Conservation (phyloP, 1,284 basidiomycete species). For the Apiotrichum laibachii region DNA sequence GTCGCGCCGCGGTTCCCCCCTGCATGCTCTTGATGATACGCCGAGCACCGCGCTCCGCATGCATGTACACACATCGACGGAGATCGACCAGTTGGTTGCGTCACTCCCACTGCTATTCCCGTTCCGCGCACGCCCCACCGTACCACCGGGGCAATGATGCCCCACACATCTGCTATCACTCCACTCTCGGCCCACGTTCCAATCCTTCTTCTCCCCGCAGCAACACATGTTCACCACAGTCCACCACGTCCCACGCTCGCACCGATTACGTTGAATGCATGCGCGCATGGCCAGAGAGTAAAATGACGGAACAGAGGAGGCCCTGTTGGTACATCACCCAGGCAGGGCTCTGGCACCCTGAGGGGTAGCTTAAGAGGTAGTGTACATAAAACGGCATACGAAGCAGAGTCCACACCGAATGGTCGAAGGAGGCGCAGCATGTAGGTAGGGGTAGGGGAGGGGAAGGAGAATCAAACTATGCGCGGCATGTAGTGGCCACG, state of each 20-base stretch:
- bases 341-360: constrained; percentile 5
- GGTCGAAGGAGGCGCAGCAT: background rate
- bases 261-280: constrained; percentile 5
- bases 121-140: too few relatives aligned
- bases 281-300: constrained; percentile 1
- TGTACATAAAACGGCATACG: constrained; percentile 7
- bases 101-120: too few relatives aligned
- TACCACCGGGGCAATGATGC: too few relatives aligned
- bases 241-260: background rate
- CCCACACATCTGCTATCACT: too few relatives aligned
- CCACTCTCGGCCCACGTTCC: too few relatives aligned
- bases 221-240: too few relatives aligned
- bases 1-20: too few relatives aligned
- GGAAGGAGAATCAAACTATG: background rate
- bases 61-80: too few relatives aligned
- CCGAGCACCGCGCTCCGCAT: background rate
- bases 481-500: background rate
- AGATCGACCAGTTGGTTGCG: too few relatives aligned
- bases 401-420: constrained; percentile 1
- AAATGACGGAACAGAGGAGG: background rate
- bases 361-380: background rate
- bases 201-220: too few relatives aligned
- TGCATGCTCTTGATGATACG: constrained; percentile 2
- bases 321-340: constrained; percentile 12
- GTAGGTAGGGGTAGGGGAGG: background rate